Percentiles rank a stretch among this genome's conserved stretches.
Conservation (phyloP, 2,329 filamentous ascomycete species). For the Aspergillus jensenii region DNA sequence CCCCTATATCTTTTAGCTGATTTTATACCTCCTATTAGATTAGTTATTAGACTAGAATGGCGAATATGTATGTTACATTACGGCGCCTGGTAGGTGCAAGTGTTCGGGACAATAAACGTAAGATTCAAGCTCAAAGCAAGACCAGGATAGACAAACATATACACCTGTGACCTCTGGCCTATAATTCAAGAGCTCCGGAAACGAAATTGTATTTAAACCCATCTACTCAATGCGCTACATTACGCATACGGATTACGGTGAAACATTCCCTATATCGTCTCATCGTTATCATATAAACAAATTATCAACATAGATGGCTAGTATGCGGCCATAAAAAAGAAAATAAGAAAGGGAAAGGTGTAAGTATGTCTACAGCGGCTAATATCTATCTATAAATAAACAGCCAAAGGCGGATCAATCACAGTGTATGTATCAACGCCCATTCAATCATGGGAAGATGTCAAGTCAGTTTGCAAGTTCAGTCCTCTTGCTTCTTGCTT, state of each 20-base stretch:
- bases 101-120: background rate
- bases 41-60: background rate
- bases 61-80: background rate
- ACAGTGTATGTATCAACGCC: background rate
- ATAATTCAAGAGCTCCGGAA: too few relatives aligned
- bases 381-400: background rate
- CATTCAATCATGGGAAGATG: too few relatives aligned
- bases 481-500: too few relatives aligned
- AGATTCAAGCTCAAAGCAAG: background rate
- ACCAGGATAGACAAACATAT: too few relatives aligned
- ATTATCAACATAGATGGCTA: too few relatives aligned
- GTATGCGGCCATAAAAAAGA: background rate
- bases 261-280: background rate
- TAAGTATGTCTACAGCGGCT: background rate
- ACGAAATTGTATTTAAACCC: too few relatives aligned
- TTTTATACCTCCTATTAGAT: background rate
- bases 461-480: too few relatives aligned
- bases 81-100: background rate
- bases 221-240: background rate
- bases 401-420: background rate
- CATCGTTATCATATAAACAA: background rate
- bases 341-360: background rate
- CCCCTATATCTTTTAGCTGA: background rate
- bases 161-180: too few relatives aligned
- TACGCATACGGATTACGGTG: background rate